Evolutionary conservation across 495 filamentous ascomycete species (phyloP).

Genomic region (Penicillium arizonense): DNA sequence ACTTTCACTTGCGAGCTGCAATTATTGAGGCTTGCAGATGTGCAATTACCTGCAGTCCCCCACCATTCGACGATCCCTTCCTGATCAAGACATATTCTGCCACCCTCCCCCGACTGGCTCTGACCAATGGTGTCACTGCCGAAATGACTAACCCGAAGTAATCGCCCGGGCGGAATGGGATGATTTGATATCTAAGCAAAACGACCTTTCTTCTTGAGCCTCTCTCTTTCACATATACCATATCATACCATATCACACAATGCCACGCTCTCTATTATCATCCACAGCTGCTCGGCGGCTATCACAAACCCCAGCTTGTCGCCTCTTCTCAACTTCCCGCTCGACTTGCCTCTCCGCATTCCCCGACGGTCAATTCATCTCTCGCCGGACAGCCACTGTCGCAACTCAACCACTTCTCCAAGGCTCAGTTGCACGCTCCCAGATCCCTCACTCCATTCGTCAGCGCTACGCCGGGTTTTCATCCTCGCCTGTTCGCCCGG

Average conservation of each 20-base stretch:
- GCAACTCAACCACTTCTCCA: slow-evolving; percentile 1
- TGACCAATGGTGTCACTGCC: slow-evolving; percentile 34
- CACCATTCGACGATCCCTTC: slow-evolving; percentile 20
- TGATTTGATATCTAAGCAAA: slow-evolving; percentile 16
- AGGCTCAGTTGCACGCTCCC: not conserved
- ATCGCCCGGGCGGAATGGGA: slow-evolving; percentile 11
- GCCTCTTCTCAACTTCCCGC: slow-evolving; percentile 28
- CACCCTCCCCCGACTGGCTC: slow-evolving; percentile 15
- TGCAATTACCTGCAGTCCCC: not conserved
- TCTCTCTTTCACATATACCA: slow-evolving; percentile 3
- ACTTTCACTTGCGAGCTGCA: slow-evolving; percentile 1
- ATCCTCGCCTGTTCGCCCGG: slow-evolving; percentile 27
- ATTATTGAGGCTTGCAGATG: no score
- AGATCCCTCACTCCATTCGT: not conserved
- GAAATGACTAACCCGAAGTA: slow-evolving; percentile 32
- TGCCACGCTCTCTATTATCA: slow-evolving; percentile 31
- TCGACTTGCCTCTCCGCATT: slow-evolving; percentile 37
- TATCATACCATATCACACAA: slow-evolving; percentile 8
- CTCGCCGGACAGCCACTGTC: slow-evolving; percentile 10
- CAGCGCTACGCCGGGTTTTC: slow-evolving; percentile 30
- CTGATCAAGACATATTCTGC: slow-evolving; percentile 27
- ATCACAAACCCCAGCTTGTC: slow-evolving; percentile 16
- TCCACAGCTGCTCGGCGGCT: slow-evolving; percentile 22
- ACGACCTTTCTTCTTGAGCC: not conserved
- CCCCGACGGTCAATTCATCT: slow-evolving; percentile 20